phyloP scores from a whole-genome alignment of 1,284 basidiomycete genomes.

The Rugosomyces carneus region DNA sequence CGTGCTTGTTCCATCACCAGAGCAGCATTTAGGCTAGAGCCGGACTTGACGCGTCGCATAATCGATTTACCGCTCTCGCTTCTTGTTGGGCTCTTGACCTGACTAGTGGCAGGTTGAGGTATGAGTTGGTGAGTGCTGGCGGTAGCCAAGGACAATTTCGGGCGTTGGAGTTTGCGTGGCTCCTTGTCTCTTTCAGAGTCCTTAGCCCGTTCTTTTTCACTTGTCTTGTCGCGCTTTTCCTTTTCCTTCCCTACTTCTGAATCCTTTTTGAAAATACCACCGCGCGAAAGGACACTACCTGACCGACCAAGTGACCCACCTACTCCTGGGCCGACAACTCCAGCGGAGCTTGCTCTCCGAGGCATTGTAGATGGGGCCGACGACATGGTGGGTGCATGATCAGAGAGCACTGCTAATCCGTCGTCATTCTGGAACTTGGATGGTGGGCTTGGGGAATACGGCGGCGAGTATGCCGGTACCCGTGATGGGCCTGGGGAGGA shows the following conservation, averaged over 20 bases:
- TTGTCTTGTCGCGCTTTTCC: conserved; percentile 14
- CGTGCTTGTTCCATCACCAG: conserved; percentile 1
- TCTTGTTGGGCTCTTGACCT: conserved; percentile 7
- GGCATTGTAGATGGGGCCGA: conserved; percentile 8
- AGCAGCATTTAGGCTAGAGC: conserved; percentile 15
- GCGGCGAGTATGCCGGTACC: conserved; percentile 9
- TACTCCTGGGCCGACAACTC: conserved; percentile 10
- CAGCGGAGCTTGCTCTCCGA: conserved; percentile 16
- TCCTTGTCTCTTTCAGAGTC: conserved; percentile 11
- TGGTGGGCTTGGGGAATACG: conserved; percentile 10
- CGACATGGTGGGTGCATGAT: background rate
- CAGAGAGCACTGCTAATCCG: background rate
- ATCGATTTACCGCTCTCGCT: conserved; percentile 9
- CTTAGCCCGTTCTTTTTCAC: conserved; percentile 15
- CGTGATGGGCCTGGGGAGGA: conserved; percentile 1
- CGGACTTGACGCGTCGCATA: conserved; percentile 18
- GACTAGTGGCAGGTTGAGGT: conserved; percentile 10
- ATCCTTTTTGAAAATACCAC: conserved; percentile 13
- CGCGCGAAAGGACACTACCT: conserved; percentile 13
- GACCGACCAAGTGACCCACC: conserved; percentile 16
- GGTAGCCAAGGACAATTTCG: conserved; percentile 22
- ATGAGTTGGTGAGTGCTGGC: conserved; percentile 7
- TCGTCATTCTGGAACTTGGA: conserved; percentile 7
- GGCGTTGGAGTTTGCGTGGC: conserved; percentile 15
- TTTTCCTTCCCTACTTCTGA: conserved; percentile 16